phyloP scores from a whole-genome alignment of 495 filamentous ascomycete genomes.

The Aspergillus nidulans region DNA sequence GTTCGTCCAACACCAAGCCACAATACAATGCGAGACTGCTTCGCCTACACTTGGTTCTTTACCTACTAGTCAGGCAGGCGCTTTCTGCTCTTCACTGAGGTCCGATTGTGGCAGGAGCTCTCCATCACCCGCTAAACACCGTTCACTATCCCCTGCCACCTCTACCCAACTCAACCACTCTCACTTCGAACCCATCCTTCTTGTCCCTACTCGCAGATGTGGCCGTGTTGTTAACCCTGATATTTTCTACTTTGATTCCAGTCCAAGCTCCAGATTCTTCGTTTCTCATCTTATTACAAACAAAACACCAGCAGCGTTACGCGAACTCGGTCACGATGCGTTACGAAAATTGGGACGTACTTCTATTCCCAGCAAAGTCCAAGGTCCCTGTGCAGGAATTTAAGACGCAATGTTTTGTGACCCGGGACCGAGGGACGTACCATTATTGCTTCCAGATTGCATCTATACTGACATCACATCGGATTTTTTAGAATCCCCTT shows the following conservation, averaged over 20 bases:
- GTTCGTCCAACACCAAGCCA: neutral
- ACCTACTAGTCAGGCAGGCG: neutral
- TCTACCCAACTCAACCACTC: neutral
- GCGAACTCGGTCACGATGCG: conserved; percentile 54
- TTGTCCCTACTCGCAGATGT: conserved; percentile 7
- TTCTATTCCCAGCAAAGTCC: conserved; percentile 64
- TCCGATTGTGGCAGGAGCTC: conserved; percentile 8
- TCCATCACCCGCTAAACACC: neutral
- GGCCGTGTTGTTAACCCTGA: conserved; percentile 14
- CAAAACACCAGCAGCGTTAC: conserved; percentile 8
- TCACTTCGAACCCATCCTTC: neutral
- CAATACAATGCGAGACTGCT: neutral
- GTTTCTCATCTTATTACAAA: conserved; percentile 15
- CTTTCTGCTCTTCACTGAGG: neutral
- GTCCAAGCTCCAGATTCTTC: conserved; percentile 13
- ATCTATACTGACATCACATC: neutral
- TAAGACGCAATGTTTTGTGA: conserved; percentile 74
- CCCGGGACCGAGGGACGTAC: conserved; percentile 58
- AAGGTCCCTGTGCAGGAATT: conserved; percentile 80
- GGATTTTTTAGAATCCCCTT: conserved; percentile 29
- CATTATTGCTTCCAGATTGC: too few species aligned
- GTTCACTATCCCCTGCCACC: neutral
- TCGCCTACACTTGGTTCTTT: neutral
- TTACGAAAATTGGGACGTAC: conserved; percentile 81
- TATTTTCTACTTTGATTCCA: conserved; percentile 16